phyloP scores from a whole-genome alignment of 2,329 filamentous ascomycete species.

The Colletotrichum sp. region DNA sequence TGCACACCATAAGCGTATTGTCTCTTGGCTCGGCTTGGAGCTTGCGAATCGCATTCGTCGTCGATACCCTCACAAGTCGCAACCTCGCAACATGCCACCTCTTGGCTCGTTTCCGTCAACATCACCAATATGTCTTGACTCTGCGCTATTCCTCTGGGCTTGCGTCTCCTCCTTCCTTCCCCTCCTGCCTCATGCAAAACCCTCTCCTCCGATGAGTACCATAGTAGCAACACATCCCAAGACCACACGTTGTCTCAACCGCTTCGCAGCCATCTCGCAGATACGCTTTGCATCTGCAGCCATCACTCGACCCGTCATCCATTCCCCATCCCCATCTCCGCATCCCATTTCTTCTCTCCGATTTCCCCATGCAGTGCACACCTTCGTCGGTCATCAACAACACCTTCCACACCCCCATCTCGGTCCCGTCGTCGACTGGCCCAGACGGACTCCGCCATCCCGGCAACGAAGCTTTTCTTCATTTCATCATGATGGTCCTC shows the following conservation, averaged over 20 bases:
- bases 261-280: neutral
- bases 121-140: neutral
- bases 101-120: neutral
- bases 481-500: neutral
- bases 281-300: constrained; percentile 13
- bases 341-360: neutral
- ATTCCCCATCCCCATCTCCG: neutral
- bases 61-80: neutral
- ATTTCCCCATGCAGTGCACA: neutral
- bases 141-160: constrained; percentile 5
- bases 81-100: neutral
- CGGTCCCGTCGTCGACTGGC: neutral
- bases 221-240: neutral
- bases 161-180: neutral
- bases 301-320: constrained; percentile 1
- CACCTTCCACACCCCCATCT: neutral
- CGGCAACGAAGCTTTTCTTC: constrained; percentile 1
- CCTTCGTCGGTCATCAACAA: neutral
- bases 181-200: neutral
- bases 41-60: constrained; percentile 3
- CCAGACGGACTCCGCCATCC: neutral
- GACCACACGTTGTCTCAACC: neutral
- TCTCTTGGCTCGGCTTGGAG: neutral
- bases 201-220: neutral
- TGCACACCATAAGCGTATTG: neutral